Conservation (phyloP, 345 rosid species). For the Viola odorata region DNA sequence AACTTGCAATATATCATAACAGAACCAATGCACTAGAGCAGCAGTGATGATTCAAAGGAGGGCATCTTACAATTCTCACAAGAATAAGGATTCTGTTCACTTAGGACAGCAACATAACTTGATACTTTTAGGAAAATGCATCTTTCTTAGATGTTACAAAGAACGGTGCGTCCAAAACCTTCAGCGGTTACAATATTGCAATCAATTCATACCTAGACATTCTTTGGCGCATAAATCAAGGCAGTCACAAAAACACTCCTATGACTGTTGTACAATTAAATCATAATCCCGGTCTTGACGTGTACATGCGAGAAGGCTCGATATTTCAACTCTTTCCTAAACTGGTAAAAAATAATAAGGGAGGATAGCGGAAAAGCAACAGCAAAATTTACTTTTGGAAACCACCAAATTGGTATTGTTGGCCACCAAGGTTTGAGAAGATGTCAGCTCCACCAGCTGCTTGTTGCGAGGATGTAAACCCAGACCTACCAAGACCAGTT, state of each 20-base stretch:
- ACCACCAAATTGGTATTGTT: constrained; percentile 56
- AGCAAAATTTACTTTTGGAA: constrained; percentile 43
- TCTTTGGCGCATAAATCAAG: no score
- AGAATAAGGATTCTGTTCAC: no score
- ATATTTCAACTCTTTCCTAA: background rate
- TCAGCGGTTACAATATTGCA: background rate
- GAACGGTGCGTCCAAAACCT: background rate
- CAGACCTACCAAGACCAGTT: constrained; percentile 67
- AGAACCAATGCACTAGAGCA: no score
- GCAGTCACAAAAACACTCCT: background rate
- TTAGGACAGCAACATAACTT: no score
- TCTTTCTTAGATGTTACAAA: background rate
- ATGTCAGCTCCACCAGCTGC: constrained; percentile 44
- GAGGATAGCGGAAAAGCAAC: background rate
- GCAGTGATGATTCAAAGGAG: no score
- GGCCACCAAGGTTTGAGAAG: constrained; percentile 61
- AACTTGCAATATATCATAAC: no score
- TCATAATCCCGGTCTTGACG: background rate
- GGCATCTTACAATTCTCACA: no score
- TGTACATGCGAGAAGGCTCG: constrained; percentile 2
- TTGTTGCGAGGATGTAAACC: constrained; percentile 36
- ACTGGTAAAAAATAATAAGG: constrained; percentile 1
- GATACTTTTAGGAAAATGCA: background rate
- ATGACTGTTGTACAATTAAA: constrained; percentile 1
- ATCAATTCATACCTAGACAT: background rate